Evolutionary conservation across 345 rosid species (phyloP).

Genomic region (Lepidium sativum): DNA sequence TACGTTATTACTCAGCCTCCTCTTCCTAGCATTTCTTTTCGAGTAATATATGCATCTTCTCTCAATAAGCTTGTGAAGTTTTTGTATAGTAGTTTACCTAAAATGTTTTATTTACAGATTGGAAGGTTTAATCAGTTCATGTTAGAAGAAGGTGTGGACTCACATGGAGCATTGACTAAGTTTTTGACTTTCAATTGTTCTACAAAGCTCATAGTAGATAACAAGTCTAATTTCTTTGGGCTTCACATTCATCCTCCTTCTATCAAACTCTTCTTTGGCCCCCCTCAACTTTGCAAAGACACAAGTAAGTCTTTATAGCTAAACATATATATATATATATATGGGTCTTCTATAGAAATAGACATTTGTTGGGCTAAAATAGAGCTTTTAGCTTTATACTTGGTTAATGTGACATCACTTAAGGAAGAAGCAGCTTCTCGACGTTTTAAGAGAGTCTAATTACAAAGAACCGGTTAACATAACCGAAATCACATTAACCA

Average conservation of each 20-base stretch:
- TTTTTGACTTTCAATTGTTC: slow-evolving; percentile 69
- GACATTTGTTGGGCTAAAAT: no score
- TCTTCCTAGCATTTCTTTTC: slow-evolving; percentile 48
- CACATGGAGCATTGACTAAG: slow-evolving; percentile 58
- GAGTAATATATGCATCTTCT: slow-evolving; percentile 39
- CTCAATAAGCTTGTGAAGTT: background rate
- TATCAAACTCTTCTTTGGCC: slow-evolving; percentile 48
- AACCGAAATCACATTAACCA: no score
- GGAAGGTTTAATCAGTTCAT: slow-evolving; percentile 42
- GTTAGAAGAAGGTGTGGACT: slow-evolving; percentile 76
- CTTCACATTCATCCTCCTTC: slow-evolving; percentile 64
- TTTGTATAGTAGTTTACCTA: background rate
- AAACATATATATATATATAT: no score
- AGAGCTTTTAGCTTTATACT: no score
- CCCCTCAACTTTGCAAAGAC: slow-evolving; percentile 50
- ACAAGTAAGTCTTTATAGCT: slow-evolving; percentile 31
- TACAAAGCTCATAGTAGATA: slow-evolving; percentile 43
- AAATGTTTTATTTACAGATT: slow-evolving; percentile 34
- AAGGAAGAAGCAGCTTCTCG: no score
- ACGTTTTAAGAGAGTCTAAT: no score
- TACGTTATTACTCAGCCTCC: slow-evolving; percentile 80
- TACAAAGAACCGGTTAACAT: no score
- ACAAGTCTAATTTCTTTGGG: slow-evolving; percentile 68
- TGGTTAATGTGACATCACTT: no score
- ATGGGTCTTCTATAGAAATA: no score